phyloP scores from a whole-genome alignment of 169 alveolate species.

The Plasmodium gonderi region DNA sequence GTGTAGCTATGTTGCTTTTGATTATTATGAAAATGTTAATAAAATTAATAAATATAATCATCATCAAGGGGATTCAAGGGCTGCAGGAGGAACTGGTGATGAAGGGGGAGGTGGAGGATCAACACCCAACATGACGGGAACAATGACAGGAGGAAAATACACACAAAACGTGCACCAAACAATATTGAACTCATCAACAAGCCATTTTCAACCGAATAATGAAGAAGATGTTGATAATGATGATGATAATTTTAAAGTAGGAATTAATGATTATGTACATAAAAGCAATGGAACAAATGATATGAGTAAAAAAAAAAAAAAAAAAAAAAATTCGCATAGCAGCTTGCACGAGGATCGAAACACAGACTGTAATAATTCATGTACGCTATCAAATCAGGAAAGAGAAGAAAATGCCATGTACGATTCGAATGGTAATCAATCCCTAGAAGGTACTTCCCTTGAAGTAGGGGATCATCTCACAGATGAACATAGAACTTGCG shows the following conservation, averaged over 20 bases:
- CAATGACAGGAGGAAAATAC: neutral
- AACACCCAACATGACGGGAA: too few relatives aligned
- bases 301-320: conserved; percentile 26
- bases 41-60: neutral
- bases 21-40: conserved; percentile 34
- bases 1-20: conserved; percentile 53
- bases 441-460: conserved; percentile 61
- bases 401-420: conserved; percentile 7
- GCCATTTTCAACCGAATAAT: neutral
- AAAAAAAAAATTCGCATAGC: conserved; percentile 7
- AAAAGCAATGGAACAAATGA: conserved; percentile 1
- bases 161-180: neutral
- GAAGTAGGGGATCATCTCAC: conserved; percentile 61
- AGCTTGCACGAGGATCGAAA: neutral
- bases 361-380: neutral
- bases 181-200: neutral
- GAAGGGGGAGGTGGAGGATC: neutral
- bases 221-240: conserved; percentile 11
- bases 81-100: neutral
- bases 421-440: neutral
- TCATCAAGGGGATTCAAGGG: neutral
- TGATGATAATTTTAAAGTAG: conserved; percentile 7
- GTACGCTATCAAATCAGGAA: neutral
- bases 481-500: conserved; percentile 77
- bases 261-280: neutral